Conservation (phyloP, 1,284 basidiomycete species). For the Cystobasidium sp. region DNA sequence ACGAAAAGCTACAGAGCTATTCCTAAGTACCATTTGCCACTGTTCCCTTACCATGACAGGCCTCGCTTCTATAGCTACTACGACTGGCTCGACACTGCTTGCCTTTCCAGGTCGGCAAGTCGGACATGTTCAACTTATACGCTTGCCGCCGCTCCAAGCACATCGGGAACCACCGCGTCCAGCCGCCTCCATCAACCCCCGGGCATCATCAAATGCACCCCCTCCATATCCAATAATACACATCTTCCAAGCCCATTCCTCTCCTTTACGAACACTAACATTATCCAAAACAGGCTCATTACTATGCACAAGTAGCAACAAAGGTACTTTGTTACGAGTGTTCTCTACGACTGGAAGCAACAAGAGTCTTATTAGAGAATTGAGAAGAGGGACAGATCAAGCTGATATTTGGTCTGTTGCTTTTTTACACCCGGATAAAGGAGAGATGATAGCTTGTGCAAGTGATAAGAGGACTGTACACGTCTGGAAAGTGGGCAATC, state of each 20-base stretch:
- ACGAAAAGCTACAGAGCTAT: background rate
- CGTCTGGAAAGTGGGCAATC: slow-evolving; percentile 69
- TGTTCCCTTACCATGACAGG: slow-evolving; percentile 61
- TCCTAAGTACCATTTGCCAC: background rate
- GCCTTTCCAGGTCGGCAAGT: slow-evolving; percentile 84
- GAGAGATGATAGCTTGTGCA: slow-evolving; percentile 77
- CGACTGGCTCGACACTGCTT: slow-evolving; percentile 74
- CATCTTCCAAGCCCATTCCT: slow-evolving; percentile 84
- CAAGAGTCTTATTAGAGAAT: slow-evolving; percentile 71
- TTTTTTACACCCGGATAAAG: slow-evolving; percentile 62
- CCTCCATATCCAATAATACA: slow-evolving; percentile 57
- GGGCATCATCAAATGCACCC: slow-evolving; percentile 21
- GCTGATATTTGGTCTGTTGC: slow-evolving; percentile 87
- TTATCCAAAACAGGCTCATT: slow-evolving; percentile 76
- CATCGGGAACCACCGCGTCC: slow-evolving; percentile 60
- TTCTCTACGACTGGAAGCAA: slow-evolving; percentile 69
- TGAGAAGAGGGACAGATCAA: slow-evolving; percentile 84
- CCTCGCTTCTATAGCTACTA: slow-evolving; percentile 78
- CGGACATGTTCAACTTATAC: slow-evolving; percentile 87
- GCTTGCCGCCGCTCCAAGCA: slow-evolving; percentile 67
- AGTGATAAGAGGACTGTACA: slow-evolving; percentile 97
- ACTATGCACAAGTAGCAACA: slow-evolving; percentile 80
- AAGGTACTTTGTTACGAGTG: slow-evolving; percentile 84
- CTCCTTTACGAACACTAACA: slow-evolving; percentile 75
- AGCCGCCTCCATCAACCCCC: slow-evolving; percentile 40